These are phyloP conservation scores for Linnemannia schmuckeri DNA, from an alignment of 192 early-diverging fungal species.

Conservation along the genomic window DNA sequence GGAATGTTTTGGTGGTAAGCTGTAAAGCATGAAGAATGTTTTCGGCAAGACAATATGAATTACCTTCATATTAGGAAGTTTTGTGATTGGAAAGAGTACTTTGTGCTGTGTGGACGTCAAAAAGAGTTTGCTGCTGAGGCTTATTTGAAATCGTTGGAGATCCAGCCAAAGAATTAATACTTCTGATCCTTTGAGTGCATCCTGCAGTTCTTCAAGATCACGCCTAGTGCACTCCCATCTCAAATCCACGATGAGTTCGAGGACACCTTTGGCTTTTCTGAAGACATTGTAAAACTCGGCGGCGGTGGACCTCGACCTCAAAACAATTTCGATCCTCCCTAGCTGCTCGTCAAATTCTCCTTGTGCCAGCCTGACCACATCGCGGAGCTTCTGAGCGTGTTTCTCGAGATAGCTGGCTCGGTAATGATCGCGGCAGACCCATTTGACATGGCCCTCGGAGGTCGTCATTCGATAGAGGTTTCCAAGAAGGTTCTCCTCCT, in stretches of 20 bases:
- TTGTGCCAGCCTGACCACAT: neutral
- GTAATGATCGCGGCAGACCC: slow-evolving; percentile 39
- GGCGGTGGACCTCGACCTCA: slow-evolving; percentile 14
- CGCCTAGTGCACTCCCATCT: neutral
- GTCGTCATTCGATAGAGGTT: slow-evolving; percentile 27
- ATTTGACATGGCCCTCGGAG: slow-evolving; percentile 29
- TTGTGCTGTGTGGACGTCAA: slow-evolving; percentile 5
- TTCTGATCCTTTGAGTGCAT: slow-evolving; percentile 10
- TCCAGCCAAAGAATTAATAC: slow-evolving; percentile 25
- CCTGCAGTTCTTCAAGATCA: neutral
- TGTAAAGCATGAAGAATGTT: neutral
- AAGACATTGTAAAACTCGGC: slow-evolving; percentile 18
- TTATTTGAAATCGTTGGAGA: slow-evolving; percentile 10
- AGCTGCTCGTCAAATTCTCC: slow-evolving; percentile 32
- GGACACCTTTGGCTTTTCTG: slow-evolving; percentile 24
- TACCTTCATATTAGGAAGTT: neutral
- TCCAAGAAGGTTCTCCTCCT: slow-evolving; percentile 9
- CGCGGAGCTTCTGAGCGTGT: slow-evolving; percentile 7
- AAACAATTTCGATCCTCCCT: slow-evolving; percentile 10
- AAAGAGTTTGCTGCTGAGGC: slow-evolving; percentile 11
- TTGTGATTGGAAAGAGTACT: slow-evolving; percentile 3
- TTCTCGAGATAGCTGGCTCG: slow-evolving; percentile 13
- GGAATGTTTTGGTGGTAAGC: neutral
- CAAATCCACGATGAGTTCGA: neutral
- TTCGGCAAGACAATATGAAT: slow-evolving; percentile 9